phyloP scores from a whole-genome alignment of 1,284 basidiomycete genomes.

The Xerocomus amazonicus region DNA sequence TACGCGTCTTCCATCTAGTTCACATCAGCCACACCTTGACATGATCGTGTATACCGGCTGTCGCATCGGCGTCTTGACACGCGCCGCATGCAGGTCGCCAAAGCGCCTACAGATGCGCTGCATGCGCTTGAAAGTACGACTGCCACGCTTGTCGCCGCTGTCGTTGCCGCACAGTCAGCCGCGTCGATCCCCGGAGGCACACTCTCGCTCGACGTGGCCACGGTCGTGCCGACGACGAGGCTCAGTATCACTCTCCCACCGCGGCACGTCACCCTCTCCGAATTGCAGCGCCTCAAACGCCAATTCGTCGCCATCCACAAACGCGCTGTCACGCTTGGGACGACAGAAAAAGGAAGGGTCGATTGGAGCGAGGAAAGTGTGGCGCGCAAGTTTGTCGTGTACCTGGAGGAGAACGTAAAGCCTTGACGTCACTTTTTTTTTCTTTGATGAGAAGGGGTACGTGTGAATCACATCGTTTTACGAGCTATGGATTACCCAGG shows the following conservation, averaged over 20 bases:
- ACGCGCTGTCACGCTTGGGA: conserved; percentile 81
- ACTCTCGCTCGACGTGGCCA: conserved; percentile 31
- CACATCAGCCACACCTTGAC: too few species aligned
- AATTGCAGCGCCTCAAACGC: conserved; percentile 82
- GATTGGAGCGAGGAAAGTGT: conserved; percentile 77
- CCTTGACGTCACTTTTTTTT: conserved; percentile 22
- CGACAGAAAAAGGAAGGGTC: conserved; percentile 73
- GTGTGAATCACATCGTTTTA: too few species aligned
- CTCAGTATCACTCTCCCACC: conserved; percentile 50
- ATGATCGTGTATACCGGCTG: too few species aligned
- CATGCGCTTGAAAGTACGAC: conserved; percentile 75
- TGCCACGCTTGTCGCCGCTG: conserved; percentile 60
- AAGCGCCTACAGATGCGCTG: conserved; percentile 79
- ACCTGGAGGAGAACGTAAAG: conserved; percentile 72
- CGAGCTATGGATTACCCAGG: too few species aligned
- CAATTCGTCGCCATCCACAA: conserved; percentile 87
- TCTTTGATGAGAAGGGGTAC: too few species aligned
- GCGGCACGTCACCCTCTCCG: conserved; percentile 73
- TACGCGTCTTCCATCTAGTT: conserved; percentile 34
- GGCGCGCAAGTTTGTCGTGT: conserved; percentile 70
- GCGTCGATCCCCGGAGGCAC: conserved; percentile 49
- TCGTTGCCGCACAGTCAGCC: conserved; percentile 57
- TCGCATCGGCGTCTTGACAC: background rate
- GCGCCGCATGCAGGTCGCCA: conserved; percentile 48
- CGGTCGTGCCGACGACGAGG: conserved; percentile 11